Evolutionary conservation across 345 rosid species (phyloP).

Genomic region (Sonneratia alba): DNA sequence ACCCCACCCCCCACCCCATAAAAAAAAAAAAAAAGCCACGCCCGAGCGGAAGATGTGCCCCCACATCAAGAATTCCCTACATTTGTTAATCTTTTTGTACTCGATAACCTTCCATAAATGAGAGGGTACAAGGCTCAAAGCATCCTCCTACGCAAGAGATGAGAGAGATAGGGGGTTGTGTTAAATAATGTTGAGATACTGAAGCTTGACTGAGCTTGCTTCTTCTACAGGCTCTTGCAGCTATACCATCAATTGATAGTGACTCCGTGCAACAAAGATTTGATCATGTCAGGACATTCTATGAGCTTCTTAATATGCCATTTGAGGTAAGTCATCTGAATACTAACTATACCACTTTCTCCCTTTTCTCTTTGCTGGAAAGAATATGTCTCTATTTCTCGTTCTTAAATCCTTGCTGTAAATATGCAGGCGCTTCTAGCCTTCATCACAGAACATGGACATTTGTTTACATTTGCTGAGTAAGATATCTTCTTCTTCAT

Average conservation of each 20-base stretch:
- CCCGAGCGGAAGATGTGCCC: not conserved
- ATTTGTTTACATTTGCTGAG: slow-evolving; percentile 66
- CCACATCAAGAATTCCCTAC: too few species aligned
- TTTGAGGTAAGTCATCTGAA: slow-evolving; percentile 56
- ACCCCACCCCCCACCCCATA: too few species aligned
- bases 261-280: slow-evolving; percentile 63
- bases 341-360: not conserved
- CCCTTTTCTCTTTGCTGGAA: not conserved
- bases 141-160: too few species aligned
- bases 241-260: slow-evolving; percentile 76
- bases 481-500: slow-evolving; percentile 22
- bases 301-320: slow-evolving; percentile 89
- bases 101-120: not conserved
- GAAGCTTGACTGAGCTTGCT: slow-evolving; percentile 1
- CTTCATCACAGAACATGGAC: slow-evolving; percentile 63
- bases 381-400: not conserved
- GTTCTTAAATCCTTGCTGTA: not conserved
- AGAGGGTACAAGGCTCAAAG: not conserved
- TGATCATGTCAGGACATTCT: slow-evolving; percentile 82
- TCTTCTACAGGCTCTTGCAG: slow-evolving; percentile 70
- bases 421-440: slow-evolving; percentile 74
- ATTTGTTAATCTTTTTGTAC: not conserved
- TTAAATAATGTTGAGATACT: not conserved
- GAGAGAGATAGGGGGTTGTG: too few species aligned
- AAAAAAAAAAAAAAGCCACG: not conserved